Base-by-base conservation (phyloP, 352 stramenopile genomes). In the Chrysophaeum taylorii region DNA sequence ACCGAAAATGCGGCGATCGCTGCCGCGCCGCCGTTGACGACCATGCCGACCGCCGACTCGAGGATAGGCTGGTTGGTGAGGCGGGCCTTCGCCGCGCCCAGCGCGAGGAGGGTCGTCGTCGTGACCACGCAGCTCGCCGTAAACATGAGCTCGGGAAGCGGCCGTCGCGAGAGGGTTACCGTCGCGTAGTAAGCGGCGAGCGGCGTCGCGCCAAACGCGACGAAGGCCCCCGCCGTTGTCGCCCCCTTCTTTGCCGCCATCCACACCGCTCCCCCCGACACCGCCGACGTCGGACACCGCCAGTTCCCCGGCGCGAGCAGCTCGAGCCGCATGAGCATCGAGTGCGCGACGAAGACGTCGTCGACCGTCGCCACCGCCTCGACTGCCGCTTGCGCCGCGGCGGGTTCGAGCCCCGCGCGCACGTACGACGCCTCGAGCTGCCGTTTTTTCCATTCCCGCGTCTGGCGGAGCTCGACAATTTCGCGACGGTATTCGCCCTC, bases 261-360 rank as follows among this genome's bases (percentile, higher is more conserved):
- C n/a, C n/a, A n/a, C n/a, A n/a, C n/a, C n/a, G n/a, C n/a, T n/a
- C n/a, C n/a, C n/a, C n/a, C n/a, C n/a, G n/a, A n/a, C n/a, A n/a
- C n/a, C n/a, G n/a, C n/a, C n/a, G n/a, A n/a, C n/a, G n/a, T n/a
- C n/a, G n/a, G n/a, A 67, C 80, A 89, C 73, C 92, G 84, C 57
- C 90, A 83, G 33, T 91, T 85, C 69, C 89, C 84, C 42, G 89
- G 81, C 0, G 87, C 83, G 85, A 92, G 90, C 62, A 93, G 73
- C 52, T 90, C 90, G 61, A 94, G 84, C 73, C n/a, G n/a, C n/a
- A n/a, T n/a, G n/a, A n/a, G n/a, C n/a, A n/a, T n/a, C n/a, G n/a
- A n/a, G n/a, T 94, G 86, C 69, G 91, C 87, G 27, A 92, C 80
- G 84, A 93, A 91, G 87, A 93, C 92, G 72, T 92, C 89, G 75